Evolutionary conservation across 768 basidiomycete species (phyloP).

Genomic region (Lyophyllum decastes): DNA sequence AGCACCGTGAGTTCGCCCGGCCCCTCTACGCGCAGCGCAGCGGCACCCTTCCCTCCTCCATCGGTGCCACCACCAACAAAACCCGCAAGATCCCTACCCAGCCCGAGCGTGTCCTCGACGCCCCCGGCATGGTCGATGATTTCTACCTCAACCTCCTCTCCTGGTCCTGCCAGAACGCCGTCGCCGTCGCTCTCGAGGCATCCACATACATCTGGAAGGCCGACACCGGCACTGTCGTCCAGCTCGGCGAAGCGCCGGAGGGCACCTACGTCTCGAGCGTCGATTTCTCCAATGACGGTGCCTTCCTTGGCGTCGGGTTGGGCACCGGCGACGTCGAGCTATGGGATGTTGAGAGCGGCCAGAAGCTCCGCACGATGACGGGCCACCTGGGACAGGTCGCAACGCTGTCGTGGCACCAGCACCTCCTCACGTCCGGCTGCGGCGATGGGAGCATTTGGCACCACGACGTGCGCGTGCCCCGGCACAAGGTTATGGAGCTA

Average conservation of each 20-base stretch:
- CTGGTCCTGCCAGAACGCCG: slow-evolving; percentile 85
- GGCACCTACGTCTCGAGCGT: slow-evolving; percentile 76
- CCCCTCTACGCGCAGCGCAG: slow-evolving; percentile 73
- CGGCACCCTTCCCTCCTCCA: slow-evolving; percentile 63
- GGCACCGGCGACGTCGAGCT: slow-evolving; percentile 88
- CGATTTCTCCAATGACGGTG: slow-evolving; percentile 78
- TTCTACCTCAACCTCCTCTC: slow-evolving; percentile 94
- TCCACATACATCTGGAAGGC: slow-evolving; percentile 94
- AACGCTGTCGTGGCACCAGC: slow-evolving; percentile 83
- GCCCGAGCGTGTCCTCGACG: slow-evolving; percentile 93
- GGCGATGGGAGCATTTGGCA: slow-evolving; percentile 96
- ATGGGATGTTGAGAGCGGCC: slow-evolving; percentile 85
- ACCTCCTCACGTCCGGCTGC: slow-evolving; percentile 86
- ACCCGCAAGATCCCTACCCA: slow-evolving; percentile 82
- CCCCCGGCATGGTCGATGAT: slow-evolving; percentile 91
- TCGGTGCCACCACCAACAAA: slow-evolving; percentile 64
- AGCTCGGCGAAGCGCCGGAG: slow-evolving; percentile 73
- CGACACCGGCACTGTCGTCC: slow-evolving; percentile 81
- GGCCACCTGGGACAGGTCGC: slow-evolving; percentile 87
- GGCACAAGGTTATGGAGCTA: slow-evolving; percentile 89
- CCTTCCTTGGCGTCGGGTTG: slow-evolving; percentile 80
- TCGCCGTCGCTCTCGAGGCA: slow-evolving; percentile 88
- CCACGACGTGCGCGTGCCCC: slow-evolving; percentile 87
- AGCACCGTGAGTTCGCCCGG: slow-evolving; percentile 76
- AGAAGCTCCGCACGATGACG: slow-evolving; percentile 86